phyloP scores from a whole-genome alignment of 768 basidiomycete species.

The Goffeauzyma gilvescens region DNA sequence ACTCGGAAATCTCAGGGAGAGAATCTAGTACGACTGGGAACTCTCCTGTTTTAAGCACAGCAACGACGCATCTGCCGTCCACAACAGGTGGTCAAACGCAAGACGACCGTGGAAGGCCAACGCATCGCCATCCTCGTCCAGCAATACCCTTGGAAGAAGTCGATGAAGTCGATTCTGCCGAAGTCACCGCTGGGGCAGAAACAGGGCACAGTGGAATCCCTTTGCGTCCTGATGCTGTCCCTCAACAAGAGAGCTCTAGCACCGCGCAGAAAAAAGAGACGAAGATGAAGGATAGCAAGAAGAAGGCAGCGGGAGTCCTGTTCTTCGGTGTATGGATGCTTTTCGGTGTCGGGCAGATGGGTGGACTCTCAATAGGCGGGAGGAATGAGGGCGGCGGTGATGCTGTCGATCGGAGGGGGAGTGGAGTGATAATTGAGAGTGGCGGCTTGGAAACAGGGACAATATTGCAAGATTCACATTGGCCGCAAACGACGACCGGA shows the following conservation, averaged over 20 bases:
- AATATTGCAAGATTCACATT: too few species aligned
- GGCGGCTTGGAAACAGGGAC: too few species aligned
- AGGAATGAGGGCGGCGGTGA: background rate
- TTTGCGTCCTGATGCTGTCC: too few species aligned
- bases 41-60: background rate
- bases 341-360: constrained; percentile 46
- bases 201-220: constrained; percentile 12
- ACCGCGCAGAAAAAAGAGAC: too few species aligned
- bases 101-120: too few species aligned
- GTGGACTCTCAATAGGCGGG: constrained; percentile 6
- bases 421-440: too few species aligned
- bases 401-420: background rate
- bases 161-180: too few species aligned
- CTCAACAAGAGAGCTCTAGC: too few species aligned
- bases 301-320: constrained; percentile 53
- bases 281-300: constrained; percentile 23
- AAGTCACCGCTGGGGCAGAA: constrained; percentile 4
- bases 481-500: too few species aligned
- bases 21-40: constrained; percentile 24
- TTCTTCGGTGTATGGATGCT: constrained; percentile 62
- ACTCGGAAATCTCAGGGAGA: constrained; percentile 24
- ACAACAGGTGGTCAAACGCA: too few species aligned
- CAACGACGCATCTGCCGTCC: background rate
- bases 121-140: too few species aligned
- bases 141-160: too few species aligned